phyloP scores from a whole-genome alignment of 2,329 filamentous ascomycete species.

The Fusarium illudens region DNA sequence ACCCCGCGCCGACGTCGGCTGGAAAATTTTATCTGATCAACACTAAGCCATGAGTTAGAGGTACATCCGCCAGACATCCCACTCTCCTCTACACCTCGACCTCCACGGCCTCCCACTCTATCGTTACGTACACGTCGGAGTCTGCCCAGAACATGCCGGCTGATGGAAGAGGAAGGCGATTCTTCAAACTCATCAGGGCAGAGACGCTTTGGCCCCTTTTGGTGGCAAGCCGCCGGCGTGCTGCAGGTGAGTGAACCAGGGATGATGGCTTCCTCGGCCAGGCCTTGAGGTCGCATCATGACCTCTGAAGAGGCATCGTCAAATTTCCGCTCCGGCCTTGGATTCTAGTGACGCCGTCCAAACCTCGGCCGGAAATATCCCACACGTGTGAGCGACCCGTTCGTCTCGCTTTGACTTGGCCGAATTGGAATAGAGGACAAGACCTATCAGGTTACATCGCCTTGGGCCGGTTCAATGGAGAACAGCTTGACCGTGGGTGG shows the following conservation, averaged over 20 bases:
- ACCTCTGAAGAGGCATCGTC: not conserved
- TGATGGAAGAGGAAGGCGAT: not conserved
- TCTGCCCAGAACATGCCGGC: constrained; percentile 4
- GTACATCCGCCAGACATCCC: not conserved
- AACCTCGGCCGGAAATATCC: not conserved
- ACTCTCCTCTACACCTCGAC: not conserved
- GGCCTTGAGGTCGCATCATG: not conserved
- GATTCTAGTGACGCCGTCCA: not conserved
- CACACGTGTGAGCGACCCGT: not conserved
- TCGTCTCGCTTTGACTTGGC: not conserved
- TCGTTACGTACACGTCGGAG: constrained; percentile 29
- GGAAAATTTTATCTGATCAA: constrained; percentile 43
- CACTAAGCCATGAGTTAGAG: not conserved
- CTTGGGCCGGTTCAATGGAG: not conserved
- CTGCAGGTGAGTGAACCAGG: constrained; percentile 1
- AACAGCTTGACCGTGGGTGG: not conserved
- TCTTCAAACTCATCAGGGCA: not conserved
- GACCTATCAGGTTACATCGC: constrained; percentile 1
- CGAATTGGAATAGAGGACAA: not conserved
- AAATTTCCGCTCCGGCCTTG: not conserved
- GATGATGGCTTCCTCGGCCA: not conserved
- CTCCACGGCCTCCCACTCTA: constrained; percentile 3
- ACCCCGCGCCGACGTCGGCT: constrained; percentile 37
- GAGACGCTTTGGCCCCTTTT: not conserved
- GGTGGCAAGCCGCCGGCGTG: not conserved